Evolutionary conservation across 257 asterid genomes (phyloP), one percentile per base, ranked within the genome.

Genomic region (Solanum lycopersicoides): DNA sequence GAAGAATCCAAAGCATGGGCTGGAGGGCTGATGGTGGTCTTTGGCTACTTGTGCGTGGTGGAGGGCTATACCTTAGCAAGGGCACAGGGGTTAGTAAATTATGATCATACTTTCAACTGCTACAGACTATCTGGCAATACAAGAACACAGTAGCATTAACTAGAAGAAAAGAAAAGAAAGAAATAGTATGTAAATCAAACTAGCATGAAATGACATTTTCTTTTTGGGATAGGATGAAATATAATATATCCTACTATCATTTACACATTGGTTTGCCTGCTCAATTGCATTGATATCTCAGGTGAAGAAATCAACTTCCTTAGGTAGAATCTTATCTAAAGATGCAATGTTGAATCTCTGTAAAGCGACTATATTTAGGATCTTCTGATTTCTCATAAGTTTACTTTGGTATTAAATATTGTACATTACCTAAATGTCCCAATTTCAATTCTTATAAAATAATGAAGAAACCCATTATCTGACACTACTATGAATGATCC

Each of bases 1-100:
- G 99, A 91, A 93, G 99, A 93, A 97, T 97, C 84, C 99, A 97
- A 87, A 97, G 89, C 93, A 97, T 96, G 95, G 99, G 99, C 83
- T 97, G 99, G 99, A 95, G 99, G 90, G 97, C 99, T 44, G 99
- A 97, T 87, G 99, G 99, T 83, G 99, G 99, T 32, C 99, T 97
- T 74, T 97, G 99, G 99, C 98, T 95, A 88, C 97, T 97, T 35
- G 99, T 94, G 21, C 98, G 99, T 83, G 99, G 99, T 87, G 99
- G 99, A 32, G 98, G 99, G 53, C 96, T 97, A 87, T 96, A 94
- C 91, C 99, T 97, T 89, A 97, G 99, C 90, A 95, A 92, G 91
- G 99, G 98, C 86, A 93, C 93, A 32, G 99, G 99, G 95, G 99
- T 97, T 86, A 92, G 95, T 89, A 69, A 79, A 83, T 20, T 47